These are phyloP conservation scores for Helminthosporium solani DNA, from an alignment of 2,329 filamentous ascomycete species.

Conservation along the genomic window DNA sequence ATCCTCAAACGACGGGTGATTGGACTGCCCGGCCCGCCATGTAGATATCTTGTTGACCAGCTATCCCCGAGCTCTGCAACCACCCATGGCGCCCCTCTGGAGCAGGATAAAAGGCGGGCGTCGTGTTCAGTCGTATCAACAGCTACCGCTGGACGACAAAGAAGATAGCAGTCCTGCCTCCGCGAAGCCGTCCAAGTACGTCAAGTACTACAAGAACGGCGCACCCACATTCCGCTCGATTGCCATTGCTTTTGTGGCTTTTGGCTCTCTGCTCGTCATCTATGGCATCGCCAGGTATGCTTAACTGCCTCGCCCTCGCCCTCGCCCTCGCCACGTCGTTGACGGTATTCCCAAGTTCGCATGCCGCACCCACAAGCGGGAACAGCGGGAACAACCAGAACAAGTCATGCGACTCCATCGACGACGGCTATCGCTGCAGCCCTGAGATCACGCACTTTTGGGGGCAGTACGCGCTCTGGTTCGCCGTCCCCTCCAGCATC, in stretches of 20 bases:
- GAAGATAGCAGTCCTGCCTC: slow-evolving; percentile 11
- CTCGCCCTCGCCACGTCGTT: slow-evolving; percentile 10
- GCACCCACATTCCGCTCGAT: slow-evolving; percentile 10
- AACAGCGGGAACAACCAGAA: too few species aligned
- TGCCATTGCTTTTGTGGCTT: slow-evolving; percentile 19
- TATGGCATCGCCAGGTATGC: slow-evolving; percentile 30
- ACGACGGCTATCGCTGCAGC: slow-evolving; percentile 64
- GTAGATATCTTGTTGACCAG: too few species aligned
- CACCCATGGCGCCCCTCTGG: slow-evolving; percentile 29
- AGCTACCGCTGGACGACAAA: slow-evolving; percentile 35
- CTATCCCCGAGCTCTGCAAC: too few species aligned
- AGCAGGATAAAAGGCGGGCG: slow-evolving; percentile 28
- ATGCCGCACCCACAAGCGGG: slow-evolving; percentile 8
- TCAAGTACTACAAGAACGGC: slow-evolving; percentile 17
- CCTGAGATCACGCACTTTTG: slow-evolving; percentile 65
- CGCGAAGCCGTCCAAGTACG: slow-evolving; percentile 17
- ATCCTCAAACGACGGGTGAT: too few species aligned
- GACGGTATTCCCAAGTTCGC: slow-evolving; percentile 18
- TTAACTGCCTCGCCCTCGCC: neutral
- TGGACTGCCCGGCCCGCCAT: too few species aligned
- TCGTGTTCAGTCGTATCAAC: slow-evolving; percentile 26
- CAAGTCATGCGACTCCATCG: slow-evolving; percentile 54
- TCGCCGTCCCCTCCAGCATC: slow-evolving; percentile 69
- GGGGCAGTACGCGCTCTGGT: slow-evolving; percentile 89
- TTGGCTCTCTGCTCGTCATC: slow-evolving; percentile 19